Evolutionary conservation across 208 protist genomes (phyloP).

Genomic region (Trypanosomatidae sp.): DNA sequence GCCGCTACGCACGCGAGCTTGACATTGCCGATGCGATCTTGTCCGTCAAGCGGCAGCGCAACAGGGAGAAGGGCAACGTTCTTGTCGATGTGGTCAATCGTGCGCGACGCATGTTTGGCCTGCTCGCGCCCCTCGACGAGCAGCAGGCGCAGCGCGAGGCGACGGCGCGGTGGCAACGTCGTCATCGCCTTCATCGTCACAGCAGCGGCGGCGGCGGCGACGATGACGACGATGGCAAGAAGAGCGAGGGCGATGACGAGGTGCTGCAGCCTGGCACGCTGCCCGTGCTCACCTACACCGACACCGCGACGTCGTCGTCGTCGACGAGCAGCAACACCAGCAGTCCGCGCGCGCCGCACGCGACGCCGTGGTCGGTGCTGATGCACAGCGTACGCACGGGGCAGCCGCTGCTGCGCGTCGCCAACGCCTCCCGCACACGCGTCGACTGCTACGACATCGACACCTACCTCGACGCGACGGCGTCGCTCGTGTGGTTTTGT

Average conservation of each 20-base stretch:
- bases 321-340: too few species aligned
- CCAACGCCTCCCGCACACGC: slow-evolving; percentile 50
- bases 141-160: too few species aligned
- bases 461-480: slow-evolving; percentile 53
- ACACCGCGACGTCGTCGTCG: too few species aligned
- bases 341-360: too few species aligned
- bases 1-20: slow-evolving; percentile 52
- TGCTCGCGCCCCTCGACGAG: slow-evolving; percentile 34
- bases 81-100: slow-evolving; percentile 26
- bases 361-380: slow-evolving; percentile 54
- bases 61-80: slow-evolving; percentile 39
- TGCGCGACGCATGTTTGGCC: slow-evolving; percentile 27
- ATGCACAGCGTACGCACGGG: slow-evolving; percentile 53
- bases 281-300: too few species aligned
- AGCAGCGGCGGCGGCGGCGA: too few species aligned
- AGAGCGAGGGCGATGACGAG: too few species aligned
- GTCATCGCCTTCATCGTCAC: too few species aligned
- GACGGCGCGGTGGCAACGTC: slow-evolving; percentile 13
- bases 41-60: slow-evolving; percentile 33
- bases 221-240: too few species aligned
- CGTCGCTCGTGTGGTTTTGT: slow-evolving; percentile 72
- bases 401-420: slow-evolving; percentile 41
- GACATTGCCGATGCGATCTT: slow-evolving; percentile 53
- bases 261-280: too few species aligned
- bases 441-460: slow-evolving; percentile 79